Conservation (phyloP, 108 stramenopile species). For the Nitzschia putrida region DNA sequence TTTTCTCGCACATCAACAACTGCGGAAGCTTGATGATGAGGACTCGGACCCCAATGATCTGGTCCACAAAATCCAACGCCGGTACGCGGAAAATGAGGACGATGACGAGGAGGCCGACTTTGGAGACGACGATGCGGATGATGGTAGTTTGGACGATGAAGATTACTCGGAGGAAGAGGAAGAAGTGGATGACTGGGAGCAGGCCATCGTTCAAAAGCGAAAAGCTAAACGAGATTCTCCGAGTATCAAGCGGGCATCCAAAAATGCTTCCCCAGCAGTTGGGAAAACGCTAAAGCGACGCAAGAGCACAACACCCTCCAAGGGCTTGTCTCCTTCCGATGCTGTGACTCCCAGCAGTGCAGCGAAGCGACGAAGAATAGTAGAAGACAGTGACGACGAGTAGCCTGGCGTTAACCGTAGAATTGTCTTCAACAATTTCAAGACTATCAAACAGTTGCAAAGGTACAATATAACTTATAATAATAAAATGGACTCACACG, state of each 20-base stretch:
- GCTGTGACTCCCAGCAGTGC: neutral
- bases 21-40: slow-evolving; percentile 8
- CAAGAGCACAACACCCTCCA: slow-evolving; percentile 14
- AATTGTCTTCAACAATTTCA: neutral
- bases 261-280: neutral
- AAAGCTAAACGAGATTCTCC: neutral
- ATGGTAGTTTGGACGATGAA: slow-evolving; percentile 8
- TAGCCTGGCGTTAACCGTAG: neutral
- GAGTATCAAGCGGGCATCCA: neutral
- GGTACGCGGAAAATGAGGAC: slow-evolving; percentile 24
- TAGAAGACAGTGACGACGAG: slow-evolving; percentile 7
- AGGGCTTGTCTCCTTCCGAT: slow-evolving; percentile 18
- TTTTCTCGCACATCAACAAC: slow-evolving; percentile 19
- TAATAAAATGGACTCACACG: no score
- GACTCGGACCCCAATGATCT: slow-evolving; percentile 38
- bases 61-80: slow-evolving; percentile 26
- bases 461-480: no score
- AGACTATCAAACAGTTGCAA: neutral
- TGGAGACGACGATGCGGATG: neutral
- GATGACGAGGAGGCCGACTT: neutral
- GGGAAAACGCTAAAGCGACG: slow-evolving; percentile 16
- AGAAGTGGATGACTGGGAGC: slow-evolving; percentile 41
- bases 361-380: neutral
- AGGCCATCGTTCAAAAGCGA: slow-evolving; percentile 1
- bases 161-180: slow-evolving; percentile 36